A percentile compares a stretch with the other conserved stretches of the same genome.
Evolutionary conservation across 1,139 yeast genomes (phyloP).

Genomic region (Kodamaea suecica): DNA sequence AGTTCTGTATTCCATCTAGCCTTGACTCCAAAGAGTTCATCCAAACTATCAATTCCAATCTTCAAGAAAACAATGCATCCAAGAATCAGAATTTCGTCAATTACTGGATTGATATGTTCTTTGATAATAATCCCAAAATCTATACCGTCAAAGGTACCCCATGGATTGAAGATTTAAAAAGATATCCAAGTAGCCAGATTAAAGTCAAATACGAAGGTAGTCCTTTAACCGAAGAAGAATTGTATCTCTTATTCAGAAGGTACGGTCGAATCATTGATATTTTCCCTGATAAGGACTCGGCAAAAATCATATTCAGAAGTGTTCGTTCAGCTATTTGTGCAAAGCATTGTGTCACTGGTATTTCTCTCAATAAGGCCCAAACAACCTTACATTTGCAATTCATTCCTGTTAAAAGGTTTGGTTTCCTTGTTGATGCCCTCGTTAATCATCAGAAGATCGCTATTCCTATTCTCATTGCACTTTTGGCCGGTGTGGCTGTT

Average conservation of each 20-base stretch:
- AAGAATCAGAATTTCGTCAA: conserved; percentile 29
- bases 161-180: conserved; percentile 89
- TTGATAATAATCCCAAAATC: conserved; percentile 38
- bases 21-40: conserved; percentile 50
- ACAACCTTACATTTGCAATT: conserved; percentile 75
- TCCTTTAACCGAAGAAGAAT: conserved; percentile 74
- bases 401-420: conserved; percentile 51
- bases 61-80: conserved; percentile 29
- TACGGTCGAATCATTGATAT: conserved; percentile 84
- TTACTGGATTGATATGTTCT: conserved; percentile 14
- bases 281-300: conserved; percentile 49
- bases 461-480: conserved; percentile 51
- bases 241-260: conserved; percentile 78
- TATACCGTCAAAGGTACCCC: conserved; percentile 87
- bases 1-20: conserved; percentile 58
- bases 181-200: conserved; percentile 65
- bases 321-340: conserved; percentile 79
- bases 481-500: conserved; percentile 72
- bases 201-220: conserved; percentile 72
- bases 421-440: conserved; percentile 53
- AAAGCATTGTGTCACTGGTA: conserved; percentile 86
- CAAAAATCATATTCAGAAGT: conserved; percentile 53
- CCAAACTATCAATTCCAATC: conserved; percentile 47
- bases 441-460: conserved; percentile 80
- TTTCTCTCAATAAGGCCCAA: conserved; percentile 46